Conservation (phyloP, 2,329 filamentous ascomycete genomes). For the Metarhizium anisopliae region DNA sequence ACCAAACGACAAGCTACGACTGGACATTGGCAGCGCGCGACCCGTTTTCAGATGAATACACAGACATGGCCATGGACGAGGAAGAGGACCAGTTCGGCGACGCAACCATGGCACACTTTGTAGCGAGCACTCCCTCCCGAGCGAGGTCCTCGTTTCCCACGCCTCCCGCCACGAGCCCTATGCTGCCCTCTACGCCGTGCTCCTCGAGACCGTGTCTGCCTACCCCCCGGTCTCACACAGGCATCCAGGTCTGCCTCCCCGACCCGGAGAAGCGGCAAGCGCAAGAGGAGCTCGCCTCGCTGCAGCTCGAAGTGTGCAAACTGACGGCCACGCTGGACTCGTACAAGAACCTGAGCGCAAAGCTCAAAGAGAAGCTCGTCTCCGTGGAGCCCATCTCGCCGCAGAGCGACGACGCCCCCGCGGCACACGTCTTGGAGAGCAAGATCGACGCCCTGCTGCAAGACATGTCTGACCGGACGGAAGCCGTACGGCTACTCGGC, state of each 20-base stretch:
- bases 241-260: constrained; percentile 31
- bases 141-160: constrained; percentile 41
- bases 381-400: constrained; percentile 8
- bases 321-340: constrained; percentile 37
- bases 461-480: constrained; percentile 38
- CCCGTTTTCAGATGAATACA: constrained; percentile 33
- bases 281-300: constrained; percentile 37
- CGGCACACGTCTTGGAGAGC: constrained; percentile 27
- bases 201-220: constrained; percentile 12
- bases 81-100: constrained; percentile 38
- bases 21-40: constrained; percentile 44
- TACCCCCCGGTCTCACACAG: constrained; percentile 18
- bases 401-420: constrained; percentile 7
- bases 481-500: constrained; percentile 35
- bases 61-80: constrained; percentile 21
- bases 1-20: constrained; percentile 23
- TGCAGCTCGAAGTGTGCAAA: constrained; percentile 39
- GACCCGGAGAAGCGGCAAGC: constrained; percentile 33
- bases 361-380: constrained; percentile 27
- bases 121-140: constrained; percentile 41
- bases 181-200: constrained; percentile 27
- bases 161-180: constrained; percentile 45
- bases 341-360: constrained; percentile 32
- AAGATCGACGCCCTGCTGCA: constrained; percentile 35
- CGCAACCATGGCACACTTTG: constrained; percentile 39